Percentiles rank a stretch among this genome's conserved stretches.
These are phyloP conservation scores for Wickerhamiella occidentalis DNA, from an alignment of 805 yeast genomes.

Conservation along the genomic window DNA sequence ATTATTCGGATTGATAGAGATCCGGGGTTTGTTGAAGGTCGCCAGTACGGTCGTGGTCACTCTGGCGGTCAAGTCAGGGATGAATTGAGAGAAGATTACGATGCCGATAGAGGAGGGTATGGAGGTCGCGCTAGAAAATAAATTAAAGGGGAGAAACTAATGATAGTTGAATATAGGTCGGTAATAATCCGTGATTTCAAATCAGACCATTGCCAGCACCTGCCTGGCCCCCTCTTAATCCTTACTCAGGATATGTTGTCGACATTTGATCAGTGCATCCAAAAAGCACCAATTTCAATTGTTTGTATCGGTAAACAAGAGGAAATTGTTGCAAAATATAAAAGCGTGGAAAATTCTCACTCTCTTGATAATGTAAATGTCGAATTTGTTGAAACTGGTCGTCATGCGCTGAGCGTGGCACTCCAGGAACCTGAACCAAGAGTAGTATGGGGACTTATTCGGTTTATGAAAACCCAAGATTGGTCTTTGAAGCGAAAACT, in stretches of 20 bases:
- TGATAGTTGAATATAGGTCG: no score
- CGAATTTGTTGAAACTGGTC: neutral
- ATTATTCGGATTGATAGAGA: constrained; percentile 78
- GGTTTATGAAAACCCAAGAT: neutral
- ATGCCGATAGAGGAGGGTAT: constrained; percentile 36
- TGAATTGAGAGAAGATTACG: constrained; percentile 39
- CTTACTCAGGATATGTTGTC: constrained; percentile 1
- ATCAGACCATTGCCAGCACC: no score
- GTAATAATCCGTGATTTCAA: no score
- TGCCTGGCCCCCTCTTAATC: neutral
- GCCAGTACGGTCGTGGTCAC: constrained; percentile 89
- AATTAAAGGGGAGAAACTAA: no score
- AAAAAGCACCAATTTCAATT: neutral
- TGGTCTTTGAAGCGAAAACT: neutral
- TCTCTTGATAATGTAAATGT: neutral
- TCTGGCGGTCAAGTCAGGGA: constrained; percentile 86
- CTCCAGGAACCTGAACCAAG: neutral
- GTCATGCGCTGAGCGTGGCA: neutral
- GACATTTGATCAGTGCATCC: neutral
- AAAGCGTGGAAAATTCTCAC: neutral
- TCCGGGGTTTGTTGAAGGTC: constrained; percentile 90
- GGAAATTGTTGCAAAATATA: neutral
- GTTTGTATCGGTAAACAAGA: neutral
- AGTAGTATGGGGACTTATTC: neutral
- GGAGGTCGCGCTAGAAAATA: constrained; percentile 22